Conservation (phyloP, 768 basidiomycete species). For the Pleurotus ostreatus region DNA sequence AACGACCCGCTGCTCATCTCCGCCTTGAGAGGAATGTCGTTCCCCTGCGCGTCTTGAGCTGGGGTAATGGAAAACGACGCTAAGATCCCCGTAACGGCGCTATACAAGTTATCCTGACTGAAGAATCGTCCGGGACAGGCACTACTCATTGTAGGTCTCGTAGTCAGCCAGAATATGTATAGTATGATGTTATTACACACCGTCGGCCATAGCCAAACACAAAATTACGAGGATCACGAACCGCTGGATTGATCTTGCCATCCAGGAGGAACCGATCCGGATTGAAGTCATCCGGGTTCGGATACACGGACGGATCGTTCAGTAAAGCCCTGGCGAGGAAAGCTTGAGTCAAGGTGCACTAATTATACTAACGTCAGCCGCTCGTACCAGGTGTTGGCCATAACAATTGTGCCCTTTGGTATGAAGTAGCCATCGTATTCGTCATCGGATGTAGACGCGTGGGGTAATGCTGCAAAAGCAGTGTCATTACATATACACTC, state of each 20-base stretch:
- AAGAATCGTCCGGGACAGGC: slow-evolving; percentile 22
- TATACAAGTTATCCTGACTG: slow-evolving; percentile 18
- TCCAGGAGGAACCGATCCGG: slow-evolving; percentile 11
- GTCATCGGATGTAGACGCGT: slow-evolving; percentile 25
- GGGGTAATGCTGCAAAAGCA: slow-evolving; percentile 22
- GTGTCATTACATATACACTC: too few relatives aligned
- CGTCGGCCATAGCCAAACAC: slow-evolving; percentile 15
- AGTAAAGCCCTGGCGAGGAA: neutral
- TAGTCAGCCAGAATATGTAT: neutral
- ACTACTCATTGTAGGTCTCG: slow-evolving; percentile 7
- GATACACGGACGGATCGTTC: neutral
- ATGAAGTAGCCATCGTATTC: slow-evolving; percentile 31
- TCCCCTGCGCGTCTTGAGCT: slow-evolving; percentile 16
- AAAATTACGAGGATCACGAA: slow-evolving; percentile 10
- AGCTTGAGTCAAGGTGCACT: neutral
- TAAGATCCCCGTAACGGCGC: slow-evolving; percentile 19
- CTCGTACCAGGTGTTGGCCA: slow-evolving; percentile 26
- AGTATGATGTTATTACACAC: neutral
- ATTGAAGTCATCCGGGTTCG: neutral
- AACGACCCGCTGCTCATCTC: slow-evolving; percentile 16
- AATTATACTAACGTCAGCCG: neutral
- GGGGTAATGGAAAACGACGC: slow-evolving; percentile 18
- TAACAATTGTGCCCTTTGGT: slow-evolving; percentile 24
- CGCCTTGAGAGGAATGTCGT: slow-evolving; percentile 12
- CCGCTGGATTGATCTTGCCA: slow-evolving; percentile 9